Base-by-base conservation (phyloP, 148 eudicot genomes). In the Vaccinium darrowii region DNA sequence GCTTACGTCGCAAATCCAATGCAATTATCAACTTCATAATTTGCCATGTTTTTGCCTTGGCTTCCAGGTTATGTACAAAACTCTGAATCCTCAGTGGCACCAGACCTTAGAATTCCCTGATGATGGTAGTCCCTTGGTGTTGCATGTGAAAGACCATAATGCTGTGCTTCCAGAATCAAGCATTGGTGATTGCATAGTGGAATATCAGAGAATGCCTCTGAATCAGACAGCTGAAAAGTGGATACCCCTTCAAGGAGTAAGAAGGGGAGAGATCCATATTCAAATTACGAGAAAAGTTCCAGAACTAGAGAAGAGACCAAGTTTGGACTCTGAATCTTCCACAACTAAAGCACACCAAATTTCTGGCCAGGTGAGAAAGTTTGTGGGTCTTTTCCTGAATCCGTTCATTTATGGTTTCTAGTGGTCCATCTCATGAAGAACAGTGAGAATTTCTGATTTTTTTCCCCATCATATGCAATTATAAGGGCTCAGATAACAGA, bases 191-290 rank as follows among this genome's bases (percentile, higher is more conserved):
- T 97, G 99, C 71, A 86, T 91, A 18, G 98, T 97, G 8, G 98
- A 97, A 86, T 97, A 97, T 85, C 98, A 94, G 76, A 87, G 92
- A 84, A 76, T 97, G 84, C 94, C 98, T 82, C 92, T 93, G 9
- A 97, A 97, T 83, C 92, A 92, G 84, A 77, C 88, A 81, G 91
- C 85, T 53, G 98, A 95, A 27, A 95, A 94, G 85, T 95, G 99
- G 99, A 95, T 97, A 92, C 99, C 99, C 25, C 92, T 97, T 65
- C 99, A 97, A 89, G 94, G 94, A 81, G 99, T 97, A 43, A 95
- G 90, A 82, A 94, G 85, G 79, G 99, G 99, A 18, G 99, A 97
- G 88, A 92, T 97, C 80, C 98, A 91, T 92, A 82, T 97, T 86
- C 99, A 91, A 52, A 84, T 97, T 54, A 95, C 94, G 7, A 88